Evolutionary conservation across 2,329 filamentous ascomycete genomes (phyloP), one percentile per base, ranked within the genome.

Genomic region (Fusarium sp.): DNA sequence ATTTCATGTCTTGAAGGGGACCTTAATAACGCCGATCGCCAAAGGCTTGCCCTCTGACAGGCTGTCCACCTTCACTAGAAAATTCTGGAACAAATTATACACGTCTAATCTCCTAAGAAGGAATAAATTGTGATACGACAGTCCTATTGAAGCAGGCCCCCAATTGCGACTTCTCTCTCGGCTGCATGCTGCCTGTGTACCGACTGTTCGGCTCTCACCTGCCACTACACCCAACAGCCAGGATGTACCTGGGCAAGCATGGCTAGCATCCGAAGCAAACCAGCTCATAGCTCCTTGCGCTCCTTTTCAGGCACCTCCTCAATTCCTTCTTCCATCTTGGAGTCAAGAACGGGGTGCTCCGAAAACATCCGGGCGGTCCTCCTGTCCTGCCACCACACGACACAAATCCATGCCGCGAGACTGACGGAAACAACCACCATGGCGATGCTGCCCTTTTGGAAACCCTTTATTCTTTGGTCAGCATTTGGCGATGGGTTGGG

Each of bases 371-470:
- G 34, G 13, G 27, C 14, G 14, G 61, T 70, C 34, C 58, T 34
- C 36, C 50, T 65, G 18, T 57, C 67, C 61, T 73, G 51, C 74
- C 73, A 53, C 65, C 65, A 50, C 31, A 72, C 31, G 51, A 71
- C 23, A 29, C 61, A 50, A 20, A 66, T 58, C 42, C 64, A 67
- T 13, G 16, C 46, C 1, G 60, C 61, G 29, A 72, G 53, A 23
- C 36, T 34, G 16, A 67, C 33, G 4, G 57, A 56, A 29, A 71
- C 62, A 25, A 70, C 62, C 6, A 80, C 74, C 75, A 81, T 78
- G 2, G 78, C 67, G 33, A 80, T 78, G 7, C 73, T 76, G 0
- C 79, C 79, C 53, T 79, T 80, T 20, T 51, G 51, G 14, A 69
- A 70, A 2, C 68, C 68, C 68, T 69, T 13, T 10, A 13, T 8